Evolutionary conservation across 768 basidiomycete species (phyloP).

Genomic region (Tylopilus plumbeoviolaceoides): DNA sequence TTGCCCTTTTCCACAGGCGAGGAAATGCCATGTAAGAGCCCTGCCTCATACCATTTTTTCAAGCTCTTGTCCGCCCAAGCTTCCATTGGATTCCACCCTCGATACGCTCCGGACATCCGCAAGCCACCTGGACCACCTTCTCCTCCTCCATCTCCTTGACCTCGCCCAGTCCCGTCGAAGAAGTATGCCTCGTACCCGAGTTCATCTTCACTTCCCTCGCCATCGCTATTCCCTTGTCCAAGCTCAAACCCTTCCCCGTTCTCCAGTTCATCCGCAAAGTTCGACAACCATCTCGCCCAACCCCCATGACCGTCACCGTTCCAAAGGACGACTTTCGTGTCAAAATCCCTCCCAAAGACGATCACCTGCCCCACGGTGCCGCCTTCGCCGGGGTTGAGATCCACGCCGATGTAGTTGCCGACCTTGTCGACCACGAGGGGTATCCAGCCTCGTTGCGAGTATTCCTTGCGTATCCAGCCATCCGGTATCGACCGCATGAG

Average conservation of each 20-base stretch:
- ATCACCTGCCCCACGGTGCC: constrained; percentile 91
- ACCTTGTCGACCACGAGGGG: constrained; percentile 90
- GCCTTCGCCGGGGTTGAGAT: constrained; percentile 78
- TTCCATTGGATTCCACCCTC: constrained; percentile 89
- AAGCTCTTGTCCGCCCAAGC: constrained; percentile 91
- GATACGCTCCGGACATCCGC: constrained; percentile 78
- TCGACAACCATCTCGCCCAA: constrained; percentile 93
- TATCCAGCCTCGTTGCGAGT: constrained; percentile 95
- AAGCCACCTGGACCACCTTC: constrained; percentile 69
- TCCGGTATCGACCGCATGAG: constrained; percentile 89
- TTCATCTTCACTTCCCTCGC: constrained; percentile 77
- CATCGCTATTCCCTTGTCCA: constrained; percentile 50
- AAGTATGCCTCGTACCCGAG: constrained; percentile 87
- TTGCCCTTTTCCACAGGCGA: constrained; percentile 43
- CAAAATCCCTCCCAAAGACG: constrained; percentile 98
- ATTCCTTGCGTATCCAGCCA: constrained; percentile 82
- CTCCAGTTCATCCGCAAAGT: constrained; percentile 91
- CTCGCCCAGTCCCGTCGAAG: constrained; percentile 72
- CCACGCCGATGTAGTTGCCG: constrained; percentile 96
- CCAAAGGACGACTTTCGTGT: constrained; percentile 95
- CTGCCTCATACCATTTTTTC: constrained; percentile 80
- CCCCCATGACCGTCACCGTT: constrained; percentile 85
- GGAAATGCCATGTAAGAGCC: constrained; percentile 54
- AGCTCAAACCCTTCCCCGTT: constrained; percentile 85
- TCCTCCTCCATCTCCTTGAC: constrained; percentile 74